Conservation (phyloP, 495 filamentous ascomycete species). For the Pyrenopolyporus hunteri region DNA sequence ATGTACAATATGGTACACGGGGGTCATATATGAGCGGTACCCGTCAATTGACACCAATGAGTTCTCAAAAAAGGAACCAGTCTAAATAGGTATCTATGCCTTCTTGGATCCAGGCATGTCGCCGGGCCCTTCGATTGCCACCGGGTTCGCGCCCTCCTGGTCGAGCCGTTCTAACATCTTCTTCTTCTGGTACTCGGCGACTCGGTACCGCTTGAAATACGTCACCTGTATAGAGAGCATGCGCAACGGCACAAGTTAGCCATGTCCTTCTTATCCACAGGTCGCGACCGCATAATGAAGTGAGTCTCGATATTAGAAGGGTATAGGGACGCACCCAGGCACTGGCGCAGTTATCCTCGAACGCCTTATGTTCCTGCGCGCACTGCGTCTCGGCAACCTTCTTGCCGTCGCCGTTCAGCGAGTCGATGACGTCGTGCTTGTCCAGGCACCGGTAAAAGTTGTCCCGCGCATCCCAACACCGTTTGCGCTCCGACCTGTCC, state of each 20-base stretch:
- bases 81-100: background rate
- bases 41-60: background rate
- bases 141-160: slow-evolving; percentile 74
- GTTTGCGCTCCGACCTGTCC: slow-evolving; percentile 72
- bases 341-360: slow-evolving; percentile 76
- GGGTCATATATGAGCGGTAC: background rate
- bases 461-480: slow-evolving; percentile 89
- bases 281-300: background rate
- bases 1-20: slow-evolving; percentile 22
- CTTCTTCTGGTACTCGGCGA: slow-evolving; percentile 87
- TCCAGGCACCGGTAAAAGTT: slow-evolving; percentile 86
- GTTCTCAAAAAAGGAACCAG: too few relatives aligned
- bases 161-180: slow-evolving; percentile 78
- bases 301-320: background rate
- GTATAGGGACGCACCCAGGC: slow-evolving; percentile 71
- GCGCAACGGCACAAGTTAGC: background rate
- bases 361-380: slow-evolving; percentile 64
- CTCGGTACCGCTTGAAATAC: slow-evolving; percentile 95
- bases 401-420: slow-evolving; percentile 69
- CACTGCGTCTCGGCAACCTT: slow-evolving; percentile 70
- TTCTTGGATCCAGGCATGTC: slow-evolving; percentile 18
- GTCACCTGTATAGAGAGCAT: slow-evolving; percentile 78
- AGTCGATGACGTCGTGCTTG: slow-evolving; percentile 77
- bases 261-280: background rate
- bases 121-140: slow-evolving; percentile 46